Percentiles rank a stretch among this genome's conserved stretches.
Conservation (phyloP, 2,329 filamentous ascomycete genomes). For the Drechmeria coniospora region DNA sequence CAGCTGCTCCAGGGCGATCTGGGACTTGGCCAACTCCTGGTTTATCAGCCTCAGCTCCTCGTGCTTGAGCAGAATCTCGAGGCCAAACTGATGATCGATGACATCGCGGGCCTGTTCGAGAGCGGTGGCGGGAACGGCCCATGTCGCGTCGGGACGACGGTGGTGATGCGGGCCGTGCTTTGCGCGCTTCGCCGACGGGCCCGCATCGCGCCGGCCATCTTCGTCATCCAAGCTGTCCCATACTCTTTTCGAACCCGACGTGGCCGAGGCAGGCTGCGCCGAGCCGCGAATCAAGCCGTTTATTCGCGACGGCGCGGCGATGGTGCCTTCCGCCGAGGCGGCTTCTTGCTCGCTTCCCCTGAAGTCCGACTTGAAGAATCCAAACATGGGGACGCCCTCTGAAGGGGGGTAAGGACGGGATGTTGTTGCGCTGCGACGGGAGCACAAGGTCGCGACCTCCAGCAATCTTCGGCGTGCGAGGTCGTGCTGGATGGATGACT, state of each 20-base stretch:
- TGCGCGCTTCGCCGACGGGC: constrained; percentile 25
- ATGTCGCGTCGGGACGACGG: too few relatives aligned
- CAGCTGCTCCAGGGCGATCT: constrained; percentile 83
- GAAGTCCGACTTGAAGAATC: constrained; percentile 43
- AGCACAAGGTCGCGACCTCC: too few relatives aligned
- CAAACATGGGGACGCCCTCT: constrained; percentile 40
- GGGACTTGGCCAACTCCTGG: constrained; percentile 90
- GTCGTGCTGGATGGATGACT: too few relatives aligned
- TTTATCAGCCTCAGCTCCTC: constrained; percentile 88
- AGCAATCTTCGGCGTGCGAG: too few relatives aligned
- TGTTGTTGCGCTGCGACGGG: constrained; percentile 6
- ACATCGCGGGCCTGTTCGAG: constrained; percentile 48
- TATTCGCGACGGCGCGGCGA: constrained; percentile 25
- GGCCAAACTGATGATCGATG: constrained; percentile 75
- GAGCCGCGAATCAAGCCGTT: constrained; percentile 11
- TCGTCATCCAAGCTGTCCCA: constrained; percentile 18
- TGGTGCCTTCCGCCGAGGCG: constrained; percentile 16
- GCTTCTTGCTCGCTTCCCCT: constrained; percentile 39
- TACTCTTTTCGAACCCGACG: constrained; percentile 22
- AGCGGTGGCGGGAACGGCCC: constrained; percentile 11
- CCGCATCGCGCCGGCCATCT: constrained; percentile 10
- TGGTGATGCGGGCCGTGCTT: constrained; percentile 15
- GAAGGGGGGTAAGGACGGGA: constrained; percentile 8
- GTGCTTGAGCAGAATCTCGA: constrained; percentile 88
- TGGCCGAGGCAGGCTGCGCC: constrained; percentile 5